Base-by-base conservation (phyloP, 176 grass and related monocot genomes). In the Oryza meyeriana region DNA sequence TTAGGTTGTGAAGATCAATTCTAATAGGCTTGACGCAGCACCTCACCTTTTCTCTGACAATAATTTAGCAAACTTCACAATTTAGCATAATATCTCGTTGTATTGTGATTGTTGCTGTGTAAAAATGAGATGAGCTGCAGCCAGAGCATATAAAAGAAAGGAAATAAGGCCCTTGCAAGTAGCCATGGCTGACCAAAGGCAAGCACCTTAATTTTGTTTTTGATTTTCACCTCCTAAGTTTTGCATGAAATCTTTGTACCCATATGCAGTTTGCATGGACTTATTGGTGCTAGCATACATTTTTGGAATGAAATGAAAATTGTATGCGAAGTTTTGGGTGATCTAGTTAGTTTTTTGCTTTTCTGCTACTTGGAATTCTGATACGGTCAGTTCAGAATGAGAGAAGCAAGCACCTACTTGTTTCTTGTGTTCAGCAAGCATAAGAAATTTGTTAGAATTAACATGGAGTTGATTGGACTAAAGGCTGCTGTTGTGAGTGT, bases 221-320 rank as follows among this genome's bases (percentile, higher is more conserved):
- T 22, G 3, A 2, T 57, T 47, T 55, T 70, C 63, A 42, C 13
- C 61, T 34, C 68, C 35, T 24, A 6, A n/a, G 2, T 44, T 66
- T 70, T 70, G 20, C 18, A 20, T 6, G 1, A 59, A 76, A 76
- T 39, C 31, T 22, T 6, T 39, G 6, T 47, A 7, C 61, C 22
- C 1, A 39, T 61, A 12, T 71, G 34, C 34, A 3, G 14, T 61
- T 44, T 69, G 77, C 22, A 45, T 45, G 16, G 17, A 1, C 72
- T 57, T 6, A 22, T 40, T 52, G 25, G 17, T 32, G 7, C 18
- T 31, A 16, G 9, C 9, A 4, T 26, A 70, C 16, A 27, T 22
- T 55, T 77, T 82, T 64, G 38, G 55, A 80, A 81, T 18, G 31
- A 69, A 80, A 81, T 18, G 31, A 69, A 50, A 73, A 3, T 17